phyloP scores from a whole-genome alignment of 2,329 filamentous ascomycete genomes.

The Lachnellula subtilissima region DNA sequence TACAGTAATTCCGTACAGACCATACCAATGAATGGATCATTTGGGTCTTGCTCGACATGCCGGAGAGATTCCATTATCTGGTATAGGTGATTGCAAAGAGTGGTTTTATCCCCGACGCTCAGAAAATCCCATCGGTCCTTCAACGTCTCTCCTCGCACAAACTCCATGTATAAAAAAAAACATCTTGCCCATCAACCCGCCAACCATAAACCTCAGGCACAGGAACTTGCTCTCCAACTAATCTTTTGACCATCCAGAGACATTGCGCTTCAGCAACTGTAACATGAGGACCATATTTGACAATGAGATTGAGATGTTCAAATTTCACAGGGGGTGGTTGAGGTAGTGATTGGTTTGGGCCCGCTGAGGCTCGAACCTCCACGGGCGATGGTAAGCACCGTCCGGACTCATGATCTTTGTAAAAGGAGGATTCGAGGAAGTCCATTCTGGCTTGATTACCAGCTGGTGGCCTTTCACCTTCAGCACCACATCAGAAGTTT shows the following conservation, averaged over 20 bases:
- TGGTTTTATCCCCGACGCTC: neutral
- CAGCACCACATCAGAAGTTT: no score
- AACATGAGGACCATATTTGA: conserved; percentile 31
- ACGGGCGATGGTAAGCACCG: neutral
- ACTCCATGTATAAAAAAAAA: conserved; percentile 29
- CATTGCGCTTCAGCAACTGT: conserved; percentile 30
- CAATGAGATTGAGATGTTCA: conserved; percentile 29
- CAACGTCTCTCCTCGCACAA: conserved; percentile 18
- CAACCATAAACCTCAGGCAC: conserved; percentile 36
- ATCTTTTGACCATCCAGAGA: conserved; percentile 27
- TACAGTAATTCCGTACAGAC: neutral
- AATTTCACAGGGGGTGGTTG: conserved; percentile 22
- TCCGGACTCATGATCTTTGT: neutral
- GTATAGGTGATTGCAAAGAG: neutral
- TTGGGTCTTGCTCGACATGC: conserved; percentile 4
- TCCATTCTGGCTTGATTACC: neutral
- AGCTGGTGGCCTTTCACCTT: no score
- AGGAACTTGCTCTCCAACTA: conserved; percentile 20
- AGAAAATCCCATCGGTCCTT: conserved; percentile 16
- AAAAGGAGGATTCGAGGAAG: neutral
- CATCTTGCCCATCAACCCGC: conserved; percentile 23
- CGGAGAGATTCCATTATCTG: neutral
- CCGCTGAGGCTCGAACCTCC: neutral
- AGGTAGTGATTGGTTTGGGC: neutral
- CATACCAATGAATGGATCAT: conserved; percentile 10